Evolutionary conservation across 441 rosid species (phyloP).

Genomic region (Capsella rubella): DNA sequence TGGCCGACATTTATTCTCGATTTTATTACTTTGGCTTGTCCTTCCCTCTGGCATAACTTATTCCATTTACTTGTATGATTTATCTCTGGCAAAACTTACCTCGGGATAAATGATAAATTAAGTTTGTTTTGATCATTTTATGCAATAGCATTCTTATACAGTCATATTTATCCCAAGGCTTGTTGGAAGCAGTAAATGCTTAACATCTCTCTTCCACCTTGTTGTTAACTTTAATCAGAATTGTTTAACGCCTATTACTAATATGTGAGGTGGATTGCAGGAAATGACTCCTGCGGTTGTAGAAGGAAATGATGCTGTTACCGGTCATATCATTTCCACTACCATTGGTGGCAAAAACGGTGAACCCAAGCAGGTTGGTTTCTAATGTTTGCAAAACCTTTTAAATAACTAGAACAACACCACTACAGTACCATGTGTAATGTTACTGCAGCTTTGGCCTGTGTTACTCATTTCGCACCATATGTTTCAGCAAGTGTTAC

Average conservation of each 20-base stretch:
- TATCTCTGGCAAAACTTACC: neutral
- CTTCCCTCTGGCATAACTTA: slow-evolving; percentile 14
- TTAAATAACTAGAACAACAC: neutral
- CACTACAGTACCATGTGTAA: neutral
- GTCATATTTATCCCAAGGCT: neutral
- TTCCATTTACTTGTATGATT: slow-evolving; percentile 29
- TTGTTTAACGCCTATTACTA: slow-evolving; percentile 27
- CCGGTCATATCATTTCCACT: slow-evolving; percentile 76
- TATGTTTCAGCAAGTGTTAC: neutral
- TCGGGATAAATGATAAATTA: neutral
- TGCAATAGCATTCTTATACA: neutral
- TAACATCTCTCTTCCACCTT: slow-evolving; percentile 5
- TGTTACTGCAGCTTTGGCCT: neutral
- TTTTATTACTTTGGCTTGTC: slow-evolving; percentile 27
- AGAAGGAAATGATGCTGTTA: slow-evolving; percentile 64
- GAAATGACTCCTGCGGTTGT: slow-evolving; percentile 61
- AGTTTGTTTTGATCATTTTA: neutral
- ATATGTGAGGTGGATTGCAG: slow-evolving; percentile 43
- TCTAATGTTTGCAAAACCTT: neutral
- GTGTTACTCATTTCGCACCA: neutral
- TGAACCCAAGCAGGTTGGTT: slow-evolving; percentile 67
- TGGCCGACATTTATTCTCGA: slow-evolving; percentile 12
- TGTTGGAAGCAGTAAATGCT: slow-evolving; percentile 8
- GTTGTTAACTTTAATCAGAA: neutral
- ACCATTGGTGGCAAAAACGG: slow-evolving; percentile 79